A percentile compares a stretch with the other conserved stretches of the same genome.
Conservation (phyloP, 306 rosid species). For the Corylus avellana region DNA sequence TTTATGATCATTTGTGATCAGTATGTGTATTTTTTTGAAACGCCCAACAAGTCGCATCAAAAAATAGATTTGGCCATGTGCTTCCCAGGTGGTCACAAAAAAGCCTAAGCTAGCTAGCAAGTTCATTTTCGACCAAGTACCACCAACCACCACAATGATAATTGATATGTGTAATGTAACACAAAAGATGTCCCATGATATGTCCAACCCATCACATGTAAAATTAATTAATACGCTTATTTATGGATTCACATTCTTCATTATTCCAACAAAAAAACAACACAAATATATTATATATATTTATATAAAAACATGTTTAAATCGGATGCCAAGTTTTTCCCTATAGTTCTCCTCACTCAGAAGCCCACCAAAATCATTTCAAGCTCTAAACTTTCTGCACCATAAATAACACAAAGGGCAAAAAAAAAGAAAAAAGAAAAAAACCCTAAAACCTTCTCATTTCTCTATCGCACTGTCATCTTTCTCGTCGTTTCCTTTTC, state of each 20-base stretch:
- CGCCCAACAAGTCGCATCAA: conserved; percentile 1
- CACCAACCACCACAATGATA: no score
- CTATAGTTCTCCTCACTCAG: neutral
- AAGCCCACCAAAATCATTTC: conserved; percentile 11
- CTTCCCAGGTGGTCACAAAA: conserved; percentile 53
- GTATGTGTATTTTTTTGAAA: no score
- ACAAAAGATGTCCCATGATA: no score
- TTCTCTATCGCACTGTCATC: conserved; percentile 21
- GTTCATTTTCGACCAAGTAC: no score
- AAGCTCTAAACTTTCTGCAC: conserved; percentile 12
- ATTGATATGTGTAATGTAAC: no score
- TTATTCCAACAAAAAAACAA: neutral
- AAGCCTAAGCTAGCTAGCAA: conserved; percentile 44
- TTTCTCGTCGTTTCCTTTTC: conserved; percentile 36
- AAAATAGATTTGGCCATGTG: conserved; percentile 54
- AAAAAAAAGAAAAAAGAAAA: neutral
- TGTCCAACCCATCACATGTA: no score
- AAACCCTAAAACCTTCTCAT: neutral
- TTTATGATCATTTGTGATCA: no score
- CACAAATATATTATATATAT: no score
- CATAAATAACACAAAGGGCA: neutral
- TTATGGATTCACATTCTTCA: no score
- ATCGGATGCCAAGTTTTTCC: conserved; percentile 21
- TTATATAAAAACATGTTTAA: conserved; percentile 31
- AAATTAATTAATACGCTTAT: no score